Evolutionary conservation across 2,329 filamentous ascomycete species (phyloP), one percentile per base, ranked within the genome.

Genomic region (Dactylella cylindrospora): DNA sequence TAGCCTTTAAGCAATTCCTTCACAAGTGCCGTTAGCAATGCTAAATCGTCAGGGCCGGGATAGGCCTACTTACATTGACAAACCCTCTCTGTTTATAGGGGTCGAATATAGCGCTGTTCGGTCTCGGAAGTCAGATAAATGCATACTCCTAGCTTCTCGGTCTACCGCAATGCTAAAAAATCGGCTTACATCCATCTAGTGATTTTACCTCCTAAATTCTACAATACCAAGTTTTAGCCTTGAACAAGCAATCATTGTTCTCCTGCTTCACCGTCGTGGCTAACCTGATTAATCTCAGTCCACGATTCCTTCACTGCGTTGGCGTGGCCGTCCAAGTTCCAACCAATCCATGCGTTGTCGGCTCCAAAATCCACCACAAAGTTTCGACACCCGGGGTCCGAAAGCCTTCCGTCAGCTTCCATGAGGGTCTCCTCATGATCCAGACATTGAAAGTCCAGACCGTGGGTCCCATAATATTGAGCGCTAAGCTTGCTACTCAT

Each of bases 321-420:
- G 19, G 39, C 13, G 12, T 53, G 49, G 9, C 20, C 10, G 12
- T 53, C 46, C n/a, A 62, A 31, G 40, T 62, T 44, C 49, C 49
- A 62, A 2, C 43, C 57, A 20, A 53, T 25, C 32, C 44, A 52
- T 31, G 57, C 49, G 49, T 54, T 62, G 43, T 62, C 35, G 8
- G 5, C 15, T 10, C 57, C 43, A 40, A 54, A 54, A 49, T 62
- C 57, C 28, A 62, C 57, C 49, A 62, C 57, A 35, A 62, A 36
- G 23, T 62, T 62, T 3, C 32, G 35, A 25, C 49, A 62, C 10
- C 50, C 28, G 36, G 38, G 33, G 20, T 62, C 57, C 36, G 43
- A 53, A 17, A 62, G 43, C 22, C 49, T 54, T 13, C 31, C 36
- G n/a, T 62, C 49, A 7, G 49, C 57, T 15, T 33, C 28, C 36